Evolutionary conservation across 495 filamentous ascomycete genomes (phyloP).

Genomic region (Aspergillus sclerotioniger): DNA sequence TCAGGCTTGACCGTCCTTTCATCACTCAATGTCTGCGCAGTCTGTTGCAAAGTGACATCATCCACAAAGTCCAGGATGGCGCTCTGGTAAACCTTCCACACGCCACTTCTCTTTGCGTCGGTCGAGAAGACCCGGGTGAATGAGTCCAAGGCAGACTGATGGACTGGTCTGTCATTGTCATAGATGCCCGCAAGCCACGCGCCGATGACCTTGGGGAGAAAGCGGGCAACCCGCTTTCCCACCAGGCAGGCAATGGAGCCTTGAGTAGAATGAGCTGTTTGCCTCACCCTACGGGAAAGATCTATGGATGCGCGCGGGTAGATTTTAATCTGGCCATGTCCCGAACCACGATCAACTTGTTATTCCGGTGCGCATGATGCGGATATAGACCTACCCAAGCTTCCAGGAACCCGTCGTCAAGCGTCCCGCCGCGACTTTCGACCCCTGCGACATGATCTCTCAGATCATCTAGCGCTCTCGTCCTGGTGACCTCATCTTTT

Average conservation of each 20-base stretch:
- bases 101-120: conserved; percentile 68
- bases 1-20: conserved; percentile 78
- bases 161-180: conserved; percentile 74
- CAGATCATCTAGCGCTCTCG: conserved; percentile 89
- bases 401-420: conserved; percentile 75
- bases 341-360: conserved; percentile 21
- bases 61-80: conserved; percentile 77
- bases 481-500: conserved; percentile 87
- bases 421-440: conserved; percentile 46
- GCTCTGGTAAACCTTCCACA: conserved; percentile 74
- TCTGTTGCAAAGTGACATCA: conserved; percentile 74
- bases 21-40: conserved; percentile 77
- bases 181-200: conserved; percentile 86
- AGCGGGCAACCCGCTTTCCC: conserved; percentile 76
- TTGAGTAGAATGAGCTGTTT: conserved; percentile 74
- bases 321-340: conserved; percentile 63
- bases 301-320: conserved; percentile 90
- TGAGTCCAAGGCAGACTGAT: conserved; percentile 70
- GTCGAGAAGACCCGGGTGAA: conserved; percentile 71
- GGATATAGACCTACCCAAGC: conserved; percentile 71
- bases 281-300: conserved; percentile 79
- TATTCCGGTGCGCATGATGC: conserved; percentile 6
- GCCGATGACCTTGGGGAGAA: conserved; percentile 72
- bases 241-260: conserved; percentile 67
- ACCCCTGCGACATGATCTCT: conserved; percentile 56